Base-by-base conservation (phyloP, 805 yeast species). In the Candida wancherniae region DNA sequence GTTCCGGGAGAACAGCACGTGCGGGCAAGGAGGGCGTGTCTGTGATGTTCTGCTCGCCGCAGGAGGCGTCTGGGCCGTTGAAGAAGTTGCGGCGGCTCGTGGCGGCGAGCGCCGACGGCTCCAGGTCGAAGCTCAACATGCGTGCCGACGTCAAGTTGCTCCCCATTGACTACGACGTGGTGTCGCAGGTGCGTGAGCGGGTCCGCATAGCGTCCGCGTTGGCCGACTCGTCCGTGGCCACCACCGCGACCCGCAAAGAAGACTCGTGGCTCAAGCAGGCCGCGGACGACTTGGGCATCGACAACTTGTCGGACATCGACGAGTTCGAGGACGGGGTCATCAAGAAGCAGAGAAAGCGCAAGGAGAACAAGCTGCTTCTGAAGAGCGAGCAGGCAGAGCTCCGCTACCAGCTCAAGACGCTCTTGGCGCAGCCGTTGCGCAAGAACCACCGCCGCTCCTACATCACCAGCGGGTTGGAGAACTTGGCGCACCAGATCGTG, bases 1-100 rank as follows among this genome's bases (percentile, higher is more conserved):
- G 98, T 56, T 84, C 96, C 1, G 98, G 98, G 39, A 79, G 98
- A 72, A 92, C 98, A n/a, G 97, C 95, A 0, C 81, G 98, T 67
- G 97, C 94, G 2, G 92, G 90, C 1, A 69, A 64, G 28, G 90
- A 84, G 53, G 98, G 98, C 67, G 95, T 92, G n/a, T 82, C 96
- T 2, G 80, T 92, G 29, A 78, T 87, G 75, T 66, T 92, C 32
- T 86, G 96, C 50, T 84, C 95, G 4, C 96, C 97, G 10, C 87
- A 84, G 38, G 99, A 92, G 53, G 86, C 94, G 0, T 71, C 86
- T 34, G 95, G 95, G 0, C 88, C 97, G 0, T 66, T 88, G 40
- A 71, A 76, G 49, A 85, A 84, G 57, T 69, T 90, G 33, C 67
- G 90, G 46, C 76, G 68, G 35, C 52, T 75, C 10, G 69, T 80